phyloP scores from a whole-genome alignment of 2,329 filamentous ascomycete genomes.

The Trichoderma aggressivum region DNA sequence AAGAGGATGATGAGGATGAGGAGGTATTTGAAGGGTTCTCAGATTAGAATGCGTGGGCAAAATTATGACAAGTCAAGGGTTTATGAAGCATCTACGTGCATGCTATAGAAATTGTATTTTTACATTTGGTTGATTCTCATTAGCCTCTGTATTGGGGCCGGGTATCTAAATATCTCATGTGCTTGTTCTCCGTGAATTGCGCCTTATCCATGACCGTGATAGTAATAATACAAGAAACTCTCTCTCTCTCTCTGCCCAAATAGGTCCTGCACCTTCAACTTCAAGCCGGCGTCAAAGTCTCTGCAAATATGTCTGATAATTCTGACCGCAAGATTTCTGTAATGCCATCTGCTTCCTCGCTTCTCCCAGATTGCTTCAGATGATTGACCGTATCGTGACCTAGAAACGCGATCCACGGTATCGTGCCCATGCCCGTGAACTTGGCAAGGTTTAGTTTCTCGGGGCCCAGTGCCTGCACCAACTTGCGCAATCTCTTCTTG shows the following conservation, averaged over 20 bases:
- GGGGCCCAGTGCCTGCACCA: conserved; percentile 26
- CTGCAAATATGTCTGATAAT: conserved; percentile 31
- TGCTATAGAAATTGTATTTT: background rate
- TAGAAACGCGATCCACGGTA: conserved; percentile 40
- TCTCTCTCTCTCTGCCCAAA: background rate
- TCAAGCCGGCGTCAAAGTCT: conserved; percentile 24
- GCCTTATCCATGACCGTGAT: background rate
- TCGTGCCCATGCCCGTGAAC: conserved; percentile 31
- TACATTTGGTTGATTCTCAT: background rate
- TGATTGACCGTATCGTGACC: conserved; percentile 47
- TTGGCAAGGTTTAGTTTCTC: conserved; percentile 29
- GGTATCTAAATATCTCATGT: conserved; percentile 5
- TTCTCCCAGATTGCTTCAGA: conserved; percentile 40
- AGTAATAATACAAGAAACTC: background rate
- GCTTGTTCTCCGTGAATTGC: background rate
- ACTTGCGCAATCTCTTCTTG: conserved; percentile 29
- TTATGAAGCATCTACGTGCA: background rate
- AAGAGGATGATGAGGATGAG: conserved; percentile 47
- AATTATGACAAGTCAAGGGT: background rate
- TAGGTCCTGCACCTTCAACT: too few species aligned
- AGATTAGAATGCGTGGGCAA: conserved; percentile 26
- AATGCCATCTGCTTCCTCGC: conserved; percentile 41
- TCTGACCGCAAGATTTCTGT: conserved; percentile 37
- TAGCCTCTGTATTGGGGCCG: background rate
- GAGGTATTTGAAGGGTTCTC: conserved; percentile 61